Base-by-base conservation (phyloP, 192 early-diverging fungal species). In the Paraglomus brasilianum region DNA sequence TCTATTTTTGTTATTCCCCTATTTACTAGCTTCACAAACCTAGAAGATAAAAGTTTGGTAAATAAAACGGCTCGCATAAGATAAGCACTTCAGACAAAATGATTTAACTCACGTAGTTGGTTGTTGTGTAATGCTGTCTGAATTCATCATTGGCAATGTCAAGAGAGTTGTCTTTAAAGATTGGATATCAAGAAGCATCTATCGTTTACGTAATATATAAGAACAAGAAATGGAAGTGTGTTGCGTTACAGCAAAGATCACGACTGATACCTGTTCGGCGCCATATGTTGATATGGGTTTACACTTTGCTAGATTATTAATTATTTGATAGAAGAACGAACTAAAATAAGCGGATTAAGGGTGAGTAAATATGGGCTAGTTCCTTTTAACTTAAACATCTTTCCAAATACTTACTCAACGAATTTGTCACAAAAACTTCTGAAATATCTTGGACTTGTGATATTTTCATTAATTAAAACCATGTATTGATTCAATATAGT, bases 121-220 rank as follows among this genome's bases (percentile, higher is more conserved):
- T 11, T 83, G 75, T 22, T 88, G 80, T 0, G 72, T 56, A 9
- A 72, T 64, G 15, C 77, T 76, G 36, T 89, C 87, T 7, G 77
- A 62, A 8, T 85, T 87, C 53, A 92, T 78, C 10, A 75, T 81
- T 2, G 91, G 89, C 73, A 96, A 85, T 38, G 89, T 89, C 41
- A 89, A 71, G 43, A 99, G 72, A 11, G 86, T 79, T 0, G 91
- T 91, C 70, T 96, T 97, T 40, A 99, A 78, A 5, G 95, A 88
- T 69, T 98, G 93, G 15, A 91, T 95, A 78, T 99, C 97, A 11
- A 99, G 77, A 1, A 99, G 80, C 79, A 97, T 87, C 85, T 88
- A 42, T 17, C 17, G 30, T 30, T 1, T 30, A 3, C 30, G 30
- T 30, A 30, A 30, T 30, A 30, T 30, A 30, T 30, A 30, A 30